Evolutionary conservation across 148 eudicot genomes (phyloP).

Genomic region (Selenicereus undatus): DNA sequence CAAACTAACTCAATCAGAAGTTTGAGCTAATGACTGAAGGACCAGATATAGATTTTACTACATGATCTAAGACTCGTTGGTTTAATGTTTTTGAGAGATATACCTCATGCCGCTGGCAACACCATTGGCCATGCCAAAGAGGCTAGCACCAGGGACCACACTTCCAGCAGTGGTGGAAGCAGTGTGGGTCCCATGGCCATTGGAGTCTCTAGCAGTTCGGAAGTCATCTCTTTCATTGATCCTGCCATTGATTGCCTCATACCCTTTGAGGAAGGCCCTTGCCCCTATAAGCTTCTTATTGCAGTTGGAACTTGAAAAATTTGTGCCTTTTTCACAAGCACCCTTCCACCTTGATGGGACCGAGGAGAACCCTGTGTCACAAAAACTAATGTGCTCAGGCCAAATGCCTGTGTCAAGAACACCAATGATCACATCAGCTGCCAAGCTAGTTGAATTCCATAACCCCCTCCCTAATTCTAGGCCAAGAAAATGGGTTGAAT

Average conservation of each 20-base stretch:
- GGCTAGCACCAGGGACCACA: constrained; percentile 46
- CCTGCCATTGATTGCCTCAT: constrained; percentile 54
- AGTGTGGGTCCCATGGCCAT: constrained; percentile 82
- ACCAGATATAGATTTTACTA: background rate
- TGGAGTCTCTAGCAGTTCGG: constrained; percentile 62
- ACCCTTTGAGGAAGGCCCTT: constrained; percentile 56
- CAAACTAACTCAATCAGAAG: background rate
- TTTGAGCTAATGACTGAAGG: background rate
- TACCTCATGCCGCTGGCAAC: constrained; percentile 66
- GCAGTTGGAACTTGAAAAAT: constrained; percentile 48
- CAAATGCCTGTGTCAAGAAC: constrained; percentile 79
- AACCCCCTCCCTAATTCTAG: constrained; percentile 46
- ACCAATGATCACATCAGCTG: constrained; percentile 56
- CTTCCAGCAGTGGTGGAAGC: constrained; percentile 72
- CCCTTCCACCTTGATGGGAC: constrained; percentile 72
- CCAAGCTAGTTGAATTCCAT: constrained; percentile 57
- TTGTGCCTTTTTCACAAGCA: constrained; percentile 53
- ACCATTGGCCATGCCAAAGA: constrained; percentile 54
- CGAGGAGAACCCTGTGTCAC: constrained; percentile 36
- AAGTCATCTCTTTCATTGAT: constrained; percentile 51
- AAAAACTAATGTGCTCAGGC: constrained; percentile 72
- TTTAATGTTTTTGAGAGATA: background rate
- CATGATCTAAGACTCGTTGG: background rate
- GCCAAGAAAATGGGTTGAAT: constrained; percentile 64
- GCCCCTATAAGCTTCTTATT: constrained; percentile 69